These are phyloP conservation scores for Xylaria flabelliformis DNA, from an alignment of 495 filamentous ascomycete species.

Conservation along the genomic window DNA sequence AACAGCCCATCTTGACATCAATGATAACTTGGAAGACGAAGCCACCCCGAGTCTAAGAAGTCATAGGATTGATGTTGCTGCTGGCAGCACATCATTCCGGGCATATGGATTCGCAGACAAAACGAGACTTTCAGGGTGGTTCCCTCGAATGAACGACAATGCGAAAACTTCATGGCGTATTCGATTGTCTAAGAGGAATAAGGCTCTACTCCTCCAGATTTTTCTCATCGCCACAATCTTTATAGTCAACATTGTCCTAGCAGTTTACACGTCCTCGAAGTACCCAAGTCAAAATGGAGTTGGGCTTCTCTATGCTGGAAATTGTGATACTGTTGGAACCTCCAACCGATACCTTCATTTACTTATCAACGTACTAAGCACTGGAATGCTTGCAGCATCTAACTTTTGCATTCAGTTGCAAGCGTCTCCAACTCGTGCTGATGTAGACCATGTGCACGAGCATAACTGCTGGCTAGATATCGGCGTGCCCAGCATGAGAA, in stretches of 20 bases:
- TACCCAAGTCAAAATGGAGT: background rate
- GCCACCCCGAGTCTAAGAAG: background rate
- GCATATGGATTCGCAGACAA: background rate
- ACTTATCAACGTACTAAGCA: background rate
- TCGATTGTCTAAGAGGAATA: background rate
- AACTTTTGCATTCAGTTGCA: background rate
- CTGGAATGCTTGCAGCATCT: background rate
- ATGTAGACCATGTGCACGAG: background rate
- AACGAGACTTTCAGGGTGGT: background rate
- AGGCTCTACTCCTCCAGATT: background rate
- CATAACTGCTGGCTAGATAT: background rate
- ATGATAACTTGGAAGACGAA: background rate
- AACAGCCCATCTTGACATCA: background rate
- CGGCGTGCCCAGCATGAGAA: background rate
- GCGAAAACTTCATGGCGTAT: background rate
- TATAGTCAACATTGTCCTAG: background rate
- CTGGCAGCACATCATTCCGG: background rate
- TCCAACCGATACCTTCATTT: background rate
- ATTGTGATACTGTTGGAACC: background rate
- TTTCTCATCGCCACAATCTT: background rate
- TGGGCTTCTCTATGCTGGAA: background rate
- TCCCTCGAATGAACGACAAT: background rate
- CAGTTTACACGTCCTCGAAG: background rate
- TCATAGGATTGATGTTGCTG: background rate
- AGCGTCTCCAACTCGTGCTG: background rate